Base-by-base conservation (phyloP, 352 stramenopile genomes). In the Pelagophyceae sp. region DNA sequence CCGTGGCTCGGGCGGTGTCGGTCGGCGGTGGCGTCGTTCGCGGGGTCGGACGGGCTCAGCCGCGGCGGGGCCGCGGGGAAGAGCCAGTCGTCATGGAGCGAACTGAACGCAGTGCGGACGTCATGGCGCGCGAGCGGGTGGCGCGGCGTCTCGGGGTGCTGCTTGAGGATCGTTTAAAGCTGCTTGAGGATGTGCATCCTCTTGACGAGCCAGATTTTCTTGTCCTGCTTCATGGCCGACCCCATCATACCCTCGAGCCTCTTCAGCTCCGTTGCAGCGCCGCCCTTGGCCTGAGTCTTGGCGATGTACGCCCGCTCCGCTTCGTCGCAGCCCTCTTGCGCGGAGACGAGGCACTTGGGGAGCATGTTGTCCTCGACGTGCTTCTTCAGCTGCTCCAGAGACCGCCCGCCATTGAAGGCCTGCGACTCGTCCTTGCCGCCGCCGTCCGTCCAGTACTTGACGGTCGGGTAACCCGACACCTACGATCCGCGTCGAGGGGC, bases 391-490 rank as follows among this genome's bases (percentile, higher is more conserved):
- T 64, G 23, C 25, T 80, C 78, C 2, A 81, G 67, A n/a, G 27
- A 50, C n/a, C 78, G 78, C 17, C 78, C 78, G 29, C 38, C 69
- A 11, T 72, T 2, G 60, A 80, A 81, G 20, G 29, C 20, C 45
- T 80, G 20, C 25, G 50, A 38, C n/a, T 25, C 61, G 3, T 35
- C 61, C 33, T 63, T 67, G 40, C 37, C 75, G n/a, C 33, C 50
- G 50, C 74, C 78, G 54, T 79, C 70, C 45, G 65, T 77, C 31
- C 72, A 81, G 58, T 78, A 83, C 70, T 83, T 83, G 70, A 83
- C 65, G 5, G 80, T 83, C 37, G 80, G 80, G 80, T 83, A 83
- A 0, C 80, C 80, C 23, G 54, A 63, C 33, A 83, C n/a, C n/a
- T n/a, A n/a, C n/a, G n/a, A n/a, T n/a, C n/a, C n/a, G n/a, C n/a